Conservation (phyloP, 371 early-diverging fungal species). For the Apophysomyces ossiformis region DNA sequence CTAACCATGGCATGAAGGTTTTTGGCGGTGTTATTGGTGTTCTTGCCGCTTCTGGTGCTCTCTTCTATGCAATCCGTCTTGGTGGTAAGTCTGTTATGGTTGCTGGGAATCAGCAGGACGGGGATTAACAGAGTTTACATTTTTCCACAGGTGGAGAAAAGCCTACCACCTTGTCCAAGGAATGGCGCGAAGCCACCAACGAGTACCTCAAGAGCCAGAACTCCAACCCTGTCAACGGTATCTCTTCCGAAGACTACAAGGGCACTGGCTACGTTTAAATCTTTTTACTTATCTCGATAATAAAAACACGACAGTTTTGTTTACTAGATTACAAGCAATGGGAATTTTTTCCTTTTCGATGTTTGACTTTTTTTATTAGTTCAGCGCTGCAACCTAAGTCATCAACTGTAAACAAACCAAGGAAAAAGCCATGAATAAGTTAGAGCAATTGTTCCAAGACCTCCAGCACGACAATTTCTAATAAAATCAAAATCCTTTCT, state of each 20-base stretch:
- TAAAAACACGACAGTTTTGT: constrained; percentile 3
- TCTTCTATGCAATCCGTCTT: constrained; percentile 72
- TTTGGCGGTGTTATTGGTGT: constrained; percentile 69
- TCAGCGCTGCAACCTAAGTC: too few species aligned
- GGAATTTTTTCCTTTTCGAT: not conserved
- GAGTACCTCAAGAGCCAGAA: constrained; percentile 81
- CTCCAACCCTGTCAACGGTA: constrained; percentile 90
- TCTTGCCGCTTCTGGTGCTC: constrained; percentile 57
- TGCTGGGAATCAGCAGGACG: constrained; percentile 3
- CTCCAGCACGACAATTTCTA: too few species aligned
- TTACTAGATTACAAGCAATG: not conserved
- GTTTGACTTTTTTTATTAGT: not conserved
- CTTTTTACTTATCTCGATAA: not conserved
- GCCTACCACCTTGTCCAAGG: constrained; percentile 80
- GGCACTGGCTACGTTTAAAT: constrained; percentile 71
- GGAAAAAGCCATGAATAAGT: too few species aligned
- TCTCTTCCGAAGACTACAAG: constrained; percentile 85
- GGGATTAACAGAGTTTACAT: constrained; percentile 12
- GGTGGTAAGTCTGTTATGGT: constrained; percentile 62
- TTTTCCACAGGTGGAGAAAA: constrained; percentile 59
- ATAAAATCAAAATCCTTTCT: too few species aligned
- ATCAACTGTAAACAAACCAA: too few species aligned
- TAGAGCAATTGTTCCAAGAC: too few species aligned
- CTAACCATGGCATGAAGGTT: constrained; percentile 78
- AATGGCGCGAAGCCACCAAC: constrained; percentile 94